Percentiles rank a stretch among this genome's conserved stretches.
phyloP scores from a whole-genome alignment of 140 eudicot genomes.

The Artemisia princeps region DNA sequence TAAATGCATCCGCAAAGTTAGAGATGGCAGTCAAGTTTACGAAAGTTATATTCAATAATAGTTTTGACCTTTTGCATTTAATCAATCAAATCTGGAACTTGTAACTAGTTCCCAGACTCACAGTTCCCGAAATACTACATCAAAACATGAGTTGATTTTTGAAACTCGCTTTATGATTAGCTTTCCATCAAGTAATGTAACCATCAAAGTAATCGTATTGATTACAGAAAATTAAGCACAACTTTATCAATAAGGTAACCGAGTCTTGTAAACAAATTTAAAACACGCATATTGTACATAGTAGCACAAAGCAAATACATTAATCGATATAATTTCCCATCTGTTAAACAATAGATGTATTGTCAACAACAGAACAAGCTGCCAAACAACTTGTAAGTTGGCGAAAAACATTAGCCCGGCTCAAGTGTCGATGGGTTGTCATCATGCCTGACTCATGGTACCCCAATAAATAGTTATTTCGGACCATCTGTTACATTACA shows the following conservation, averaged over 20 bases:
- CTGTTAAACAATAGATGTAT: neutral
- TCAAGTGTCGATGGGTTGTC: constrained; percentile 1
- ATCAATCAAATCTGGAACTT: neutral
- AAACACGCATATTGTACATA: neutral
- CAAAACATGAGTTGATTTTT: neutral
- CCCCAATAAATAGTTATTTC: constrained; percentile 1
- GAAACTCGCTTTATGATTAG: too few relatives aligned
- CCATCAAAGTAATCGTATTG: neutral
- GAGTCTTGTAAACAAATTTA: neutral
- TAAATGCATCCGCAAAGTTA: too few relatives aligned
- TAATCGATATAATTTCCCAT: neutral
- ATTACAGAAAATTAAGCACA: neutral
- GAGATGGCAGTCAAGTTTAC: too few relatives aligned
- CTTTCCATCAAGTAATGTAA: too few relatives aligned
- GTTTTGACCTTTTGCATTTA: too few relatives aligned
- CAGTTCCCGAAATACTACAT: neutral
- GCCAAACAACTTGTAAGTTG: neutral
- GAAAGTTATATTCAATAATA: too few relatives aligned
- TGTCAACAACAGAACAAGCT: constrained; percentile 1
- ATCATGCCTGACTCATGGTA: constrained; percentile 16
- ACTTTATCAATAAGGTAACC: neutral
- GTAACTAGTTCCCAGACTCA: neutral
- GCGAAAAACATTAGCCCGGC: constrained; percentile 1
- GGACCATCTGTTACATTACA: constrained; percentile 16
- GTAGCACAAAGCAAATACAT: neutral